These are phyloP conservation scores for Didymella pinodella DNA, from an alignment of 2,329 filamentous ascomycete species.

Conservation along the genomic window DNA sequence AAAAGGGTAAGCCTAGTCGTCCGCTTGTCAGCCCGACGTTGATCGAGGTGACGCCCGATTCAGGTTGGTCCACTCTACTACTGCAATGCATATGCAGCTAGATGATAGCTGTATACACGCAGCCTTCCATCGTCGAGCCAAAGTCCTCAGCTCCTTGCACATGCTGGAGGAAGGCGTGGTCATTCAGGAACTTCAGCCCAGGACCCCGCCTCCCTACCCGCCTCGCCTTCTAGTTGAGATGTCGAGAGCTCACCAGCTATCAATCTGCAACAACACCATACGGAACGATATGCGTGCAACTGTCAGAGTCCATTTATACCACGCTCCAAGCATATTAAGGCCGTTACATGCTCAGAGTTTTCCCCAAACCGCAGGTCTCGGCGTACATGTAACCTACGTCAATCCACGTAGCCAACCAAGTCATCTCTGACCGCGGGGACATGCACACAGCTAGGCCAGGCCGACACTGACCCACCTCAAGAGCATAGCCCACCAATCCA, in stretches of 20 bases:
- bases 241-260: conserved; percentile 1
- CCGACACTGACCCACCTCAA: conserved; percentile 34
- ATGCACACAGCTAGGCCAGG: conserved; percentile 36
- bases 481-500: conserved; percentile 37
- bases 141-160: conserved; percentile 29
- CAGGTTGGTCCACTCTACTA: conserved; percentile 38
- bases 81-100: conserved; percentile 50
- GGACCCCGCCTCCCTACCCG: conserved; percentile 30
- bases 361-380: conserved; percentile 15
- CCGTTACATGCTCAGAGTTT: not conserved
- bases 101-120: conserved; percentile 44
- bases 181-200: conserved; percentile 31
- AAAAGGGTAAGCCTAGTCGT: conserved; percentile 25
- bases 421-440: conserved; percentile 32
- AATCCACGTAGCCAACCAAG: conserved; percentile 30
- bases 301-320: not conserved
- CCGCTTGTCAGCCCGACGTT: conserved; percentile 31
- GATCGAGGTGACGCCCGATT: conserved; percentile 29
- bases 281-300: not conserved
- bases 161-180: conserved; percentile 23
- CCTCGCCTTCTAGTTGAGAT: conserved; percentile 8
- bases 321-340: not conserved
- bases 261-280: not conserved
- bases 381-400: conserved; percentile 27
- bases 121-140: conserved; percentile 41